phyloP scores from a whole-genome alignment of 2,329 filamentous ascomycete genomes.

The Parascedosporium putredinis region DNA sequence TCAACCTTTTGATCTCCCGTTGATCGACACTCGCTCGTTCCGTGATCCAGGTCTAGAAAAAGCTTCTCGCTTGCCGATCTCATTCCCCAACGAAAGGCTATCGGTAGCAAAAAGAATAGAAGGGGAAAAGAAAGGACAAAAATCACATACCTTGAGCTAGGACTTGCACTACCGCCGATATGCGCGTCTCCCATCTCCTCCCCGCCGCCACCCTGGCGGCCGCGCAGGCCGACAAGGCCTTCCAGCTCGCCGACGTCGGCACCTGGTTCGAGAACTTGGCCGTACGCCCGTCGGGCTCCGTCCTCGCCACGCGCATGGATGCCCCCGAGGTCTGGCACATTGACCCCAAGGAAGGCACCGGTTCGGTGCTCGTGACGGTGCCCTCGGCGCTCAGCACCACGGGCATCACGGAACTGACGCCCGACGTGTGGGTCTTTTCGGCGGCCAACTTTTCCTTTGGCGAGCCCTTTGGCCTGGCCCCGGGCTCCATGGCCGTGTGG shows the following conservation, averaged over 20 bases:
- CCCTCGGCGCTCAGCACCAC: conserved; percentile 8
- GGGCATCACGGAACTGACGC: conserved; percentile 7
- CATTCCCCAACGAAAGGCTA: too few relatives aligned
- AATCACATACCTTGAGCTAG: too few relatives aligned
- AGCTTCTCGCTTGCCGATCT: too few relatives aligned
- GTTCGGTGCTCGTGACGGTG: not conserved
- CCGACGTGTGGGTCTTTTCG: conserved; percentile 7
- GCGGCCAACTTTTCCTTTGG: conserved; percentile 8
- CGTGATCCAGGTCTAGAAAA: not conserved
- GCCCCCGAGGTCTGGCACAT: conserved; percentile 9
- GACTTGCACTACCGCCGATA: not conserved
- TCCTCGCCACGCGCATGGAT: conserved; percentile 10
- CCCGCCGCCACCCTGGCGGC: not conserved
- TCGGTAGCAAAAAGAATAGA: too few relatives aligned
- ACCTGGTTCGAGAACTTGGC: conserved; percentile 9
- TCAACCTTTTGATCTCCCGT: not conserved
- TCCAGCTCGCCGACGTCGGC: conserved; percentile 5
- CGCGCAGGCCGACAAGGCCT: not conserved
- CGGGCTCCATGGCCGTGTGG: conserved; percentile 6
- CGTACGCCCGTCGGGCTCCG: conserved; percentile 5
- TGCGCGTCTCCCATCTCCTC: not conserved
- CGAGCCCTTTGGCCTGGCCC: not conserved
- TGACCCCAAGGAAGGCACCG: not conserved
- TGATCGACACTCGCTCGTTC: not conserved
- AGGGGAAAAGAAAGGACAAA: too few relatives aligned